Base-by-base conservation (phyloP, 306 rosid genomes). In the Macrotyloma uniflorum region DNA sequence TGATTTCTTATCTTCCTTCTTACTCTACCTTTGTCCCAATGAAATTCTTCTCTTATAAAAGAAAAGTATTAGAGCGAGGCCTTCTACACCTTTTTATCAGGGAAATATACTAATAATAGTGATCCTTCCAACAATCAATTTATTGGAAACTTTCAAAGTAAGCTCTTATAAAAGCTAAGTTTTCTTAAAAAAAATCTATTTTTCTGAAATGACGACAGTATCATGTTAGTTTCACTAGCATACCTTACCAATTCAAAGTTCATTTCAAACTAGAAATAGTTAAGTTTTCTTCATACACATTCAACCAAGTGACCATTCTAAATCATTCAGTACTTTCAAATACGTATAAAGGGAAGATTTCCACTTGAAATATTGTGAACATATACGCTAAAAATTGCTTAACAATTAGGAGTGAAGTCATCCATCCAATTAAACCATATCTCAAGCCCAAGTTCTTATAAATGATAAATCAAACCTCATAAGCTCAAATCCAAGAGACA, bases 351-450 rank as follows among this genome's bases (percentile, higher is more conserved):
- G 70, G 70, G 63, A 18, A 12, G 47, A 55, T 43, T 74, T 47
- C 55, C 6, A 47, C 22, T 47, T 26, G 0, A 4, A 43, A 45
- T 18, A 40, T 54, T 66, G 24, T 9, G 40, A 59, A 30, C 26
- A 81, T 43, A 69, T 32, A 23, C 40, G 26, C 36, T 36, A 16
- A 70, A 32, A 69, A 30, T 59, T 40, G 47, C 5, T 67, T 32
- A 66, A 65, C 15, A 12, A 33, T 26, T 5, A 51, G 47, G 49
- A 70, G 75, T 12, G 28, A 43, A 64, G 35, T 45, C 13, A 38
- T 38, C 12, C 30, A 69, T 75, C 66, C 63, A 61, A 76, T 22
- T 30, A 68, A 67, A 68, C 65, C 28, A n/a, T 43, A 75, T 19
- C 18, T 14, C 38, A 70, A 50, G 9, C 72, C 40, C 51, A 46